Evolutionary conservation across 306 rosid species (phyloP).

Genomic region (Cucumis melo): DNA sequence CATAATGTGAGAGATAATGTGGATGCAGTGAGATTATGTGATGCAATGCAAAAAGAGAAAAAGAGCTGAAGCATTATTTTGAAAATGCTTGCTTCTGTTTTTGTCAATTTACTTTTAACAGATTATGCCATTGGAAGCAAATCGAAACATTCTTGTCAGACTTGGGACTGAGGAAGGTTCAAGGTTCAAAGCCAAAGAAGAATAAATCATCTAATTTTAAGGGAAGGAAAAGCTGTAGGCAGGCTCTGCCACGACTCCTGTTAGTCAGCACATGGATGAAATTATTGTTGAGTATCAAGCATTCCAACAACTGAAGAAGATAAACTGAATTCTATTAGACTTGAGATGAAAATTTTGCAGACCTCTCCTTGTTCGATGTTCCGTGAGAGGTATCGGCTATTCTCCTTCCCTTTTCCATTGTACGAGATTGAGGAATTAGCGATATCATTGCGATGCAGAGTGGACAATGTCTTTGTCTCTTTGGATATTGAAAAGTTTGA

Average conservation of each 20-base stretch:
- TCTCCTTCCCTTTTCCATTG: background rate
- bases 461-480: too few species aligned
- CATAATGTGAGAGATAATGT: conserved; percentile 68
- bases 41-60: conserved; percentile 46
- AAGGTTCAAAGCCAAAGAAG: too few species aligned
- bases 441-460: too few species aligned
- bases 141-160: conserved; percentile 13
- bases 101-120: background rate
- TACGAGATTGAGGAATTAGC: too few species aligned
- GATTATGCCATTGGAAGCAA: background rate
- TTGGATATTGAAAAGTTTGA: too few species aligned
- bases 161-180: too few species aligned
- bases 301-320: conserved; percentile 54
- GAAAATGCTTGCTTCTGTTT: background rate
- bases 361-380: conserved; percentile 20
- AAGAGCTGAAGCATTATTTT: conserved; percentile 6
- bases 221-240: conserved; percentile 14
- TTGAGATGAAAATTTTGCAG: conserved; percentile 36
- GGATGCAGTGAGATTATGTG: conserved; percentile 70
- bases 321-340: conserved; percentile 35
- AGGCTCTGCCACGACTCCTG: conserved; percentile 12
- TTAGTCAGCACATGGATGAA: background rate
- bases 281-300: conserved; percentile 24
- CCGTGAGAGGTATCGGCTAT: conserved; percentile 42
- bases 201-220: conserved; percentile 16